Conservation (phyloP, 176 grass and related monocot species). For the Pharus latifolius region DNA sequence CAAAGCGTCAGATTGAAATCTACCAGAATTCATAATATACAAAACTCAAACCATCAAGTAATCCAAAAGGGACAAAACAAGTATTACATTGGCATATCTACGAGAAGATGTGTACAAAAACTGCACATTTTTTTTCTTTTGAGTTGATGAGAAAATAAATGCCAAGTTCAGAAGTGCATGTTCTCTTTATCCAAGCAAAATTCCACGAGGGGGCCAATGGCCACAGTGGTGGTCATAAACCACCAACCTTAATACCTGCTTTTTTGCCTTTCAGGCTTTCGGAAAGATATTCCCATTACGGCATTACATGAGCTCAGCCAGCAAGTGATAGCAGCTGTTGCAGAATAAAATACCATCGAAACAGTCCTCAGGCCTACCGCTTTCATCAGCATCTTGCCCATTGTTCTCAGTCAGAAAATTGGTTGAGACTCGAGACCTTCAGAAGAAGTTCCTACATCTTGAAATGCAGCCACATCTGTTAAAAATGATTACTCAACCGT, state of each 20-base stretch:
- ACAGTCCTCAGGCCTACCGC: neutral
- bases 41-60: neutral
- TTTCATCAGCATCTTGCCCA: neutral
- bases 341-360: conserved; percentile 1
- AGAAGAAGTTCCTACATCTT: neutral
- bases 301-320: conserved; percentile 7
- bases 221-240: conserved; percentile 9
- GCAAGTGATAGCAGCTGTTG: conserved; percentile 3
- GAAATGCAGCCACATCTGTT: neutral
- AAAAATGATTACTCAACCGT: neutral
- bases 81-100: neutral
- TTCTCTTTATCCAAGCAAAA: conserved; percentile 29
- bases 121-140: conserved; percentile 17
- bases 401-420: neutral
- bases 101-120: neutral
- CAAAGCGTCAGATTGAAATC: neutral
- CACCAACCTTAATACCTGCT: conserved; percentile 4
- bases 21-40: neutral
- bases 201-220: neutral
- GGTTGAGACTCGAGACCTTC: neutral
- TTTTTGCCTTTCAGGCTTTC: neutral
- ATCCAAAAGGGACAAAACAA: neutral
- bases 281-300: neutral
- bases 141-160: conserved; percentile 20
- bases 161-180: conserved; percentile 17